These are phyloP conservation scores for Haematococcus lacustris DNA, from an alignment of 139 green algal species.

Conservation along the genomic window DNA sequence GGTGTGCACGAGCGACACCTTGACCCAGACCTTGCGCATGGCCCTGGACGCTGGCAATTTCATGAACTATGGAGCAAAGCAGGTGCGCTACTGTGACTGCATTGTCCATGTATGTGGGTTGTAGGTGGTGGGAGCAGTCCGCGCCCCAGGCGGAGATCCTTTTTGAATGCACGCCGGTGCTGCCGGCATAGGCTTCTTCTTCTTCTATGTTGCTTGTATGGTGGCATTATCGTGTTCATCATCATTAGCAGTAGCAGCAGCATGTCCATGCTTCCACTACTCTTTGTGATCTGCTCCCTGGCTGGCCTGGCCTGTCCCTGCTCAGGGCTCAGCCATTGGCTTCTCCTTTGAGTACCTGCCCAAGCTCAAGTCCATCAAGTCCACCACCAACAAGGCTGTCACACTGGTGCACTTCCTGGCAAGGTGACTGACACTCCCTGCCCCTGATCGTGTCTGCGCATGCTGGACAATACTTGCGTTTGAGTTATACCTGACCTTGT, in stretches of 20 bases:
- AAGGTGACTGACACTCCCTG: slow-evolving; percentile 9
- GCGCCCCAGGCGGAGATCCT: too few relatives aligned
- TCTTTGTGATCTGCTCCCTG: background rate
- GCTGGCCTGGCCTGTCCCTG: too few relatives aligned
- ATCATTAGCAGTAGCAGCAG: too few relatives aligned
- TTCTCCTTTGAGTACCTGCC: slow-evolving; percentile 38
- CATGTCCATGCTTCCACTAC: too few relatives aligned
- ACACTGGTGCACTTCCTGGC: slow-evolving; percentile 61
- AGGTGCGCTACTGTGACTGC: slow-evolving; percentile 2
- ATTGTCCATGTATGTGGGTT: too few relatives aligned
- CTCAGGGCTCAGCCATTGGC: slow-evolving; percentile 1
- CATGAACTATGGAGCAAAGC: slow-evolving; percentile 35
- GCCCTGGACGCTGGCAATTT: slow-evolving; percentile 47
- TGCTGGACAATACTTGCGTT: background rate
- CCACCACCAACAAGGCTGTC: slow-evolving; percentile 26
- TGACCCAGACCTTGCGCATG: slow-evolving; percentile 32
- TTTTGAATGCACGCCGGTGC: too few relatives aligned
- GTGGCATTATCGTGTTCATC: too few relatives aligned
- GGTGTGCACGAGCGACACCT: slow-evolving; percentile 26
- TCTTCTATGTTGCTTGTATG: too few relatives aligned
- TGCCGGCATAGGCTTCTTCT: too few relatives aligned
- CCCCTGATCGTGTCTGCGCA: background rate
- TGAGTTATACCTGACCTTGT: background rate
- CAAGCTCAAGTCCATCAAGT: slow-evolving; percentile 45
- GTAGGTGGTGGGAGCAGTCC: too few relatives aligned